Base-by-base conservation (phyloP, 352 stramenopile genomes). In the Globisporangium acanthophoron region DNA sequence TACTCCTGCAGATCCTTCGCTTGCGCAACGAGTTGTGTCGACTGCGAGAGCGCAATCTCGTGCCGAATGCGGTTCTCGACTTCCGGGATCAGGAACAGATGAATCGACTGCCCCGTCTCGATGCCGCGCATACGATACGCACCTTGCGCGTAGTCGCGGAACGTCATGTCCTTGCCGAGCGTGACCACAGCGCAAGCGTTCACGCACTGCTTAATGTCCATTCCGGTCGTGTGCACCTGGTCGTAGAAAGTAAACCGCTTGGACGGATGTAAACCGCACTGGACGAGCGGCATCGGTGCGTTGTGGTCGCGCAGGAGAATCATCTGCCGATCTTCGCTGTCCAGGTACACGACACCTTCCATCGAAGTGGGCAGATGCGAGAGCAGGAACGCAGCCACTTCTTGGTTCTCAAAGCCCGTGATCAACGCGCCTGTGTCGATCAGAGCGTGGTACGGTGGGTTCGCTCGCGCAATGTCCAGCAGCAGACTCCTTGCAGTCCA, bases 131-230 rank as follows among this genome's bases (percentile, higher is more conserved):
- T 97, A 15, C 90, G 85, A 62, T 94, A 97, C 39, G 85, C 85
- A n/a, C 88, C 90, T 51, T 97, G 90, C 1, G 88, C 89, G 49
- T 96, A 97, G 58, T 97, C 90, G 5, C 90, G 88, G 68, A 97
- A 97, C 6, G 94, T 98, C 96, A 99, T 99, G 72, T 99, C 96
- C 60, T 97, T 97, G 29, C 89, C 89, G n/a, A 97, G 64, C 31
- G 90, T 97, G 8, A 97, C 61, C 12, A 97, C 85, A 43, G 90
- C 90, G 15, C 81, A 76, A 0, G 90, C 90, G 58, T 96, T 94
- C 18, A 94, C 79, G 12, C 74, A 87, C 50, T 97, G 90, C 54
- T 96, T 94, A 66, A 97, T 97, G 58, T 97, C 90, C 87, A 97
- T 97, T 11, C 90, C 90, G 0, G 90, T 97, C 13, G 89, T 97